Percentiles rank a stretch among this genome's conserved stretches.
Conservation (phyloP, 805 yeast species). For the Yamadazyma olivae region DNA sequence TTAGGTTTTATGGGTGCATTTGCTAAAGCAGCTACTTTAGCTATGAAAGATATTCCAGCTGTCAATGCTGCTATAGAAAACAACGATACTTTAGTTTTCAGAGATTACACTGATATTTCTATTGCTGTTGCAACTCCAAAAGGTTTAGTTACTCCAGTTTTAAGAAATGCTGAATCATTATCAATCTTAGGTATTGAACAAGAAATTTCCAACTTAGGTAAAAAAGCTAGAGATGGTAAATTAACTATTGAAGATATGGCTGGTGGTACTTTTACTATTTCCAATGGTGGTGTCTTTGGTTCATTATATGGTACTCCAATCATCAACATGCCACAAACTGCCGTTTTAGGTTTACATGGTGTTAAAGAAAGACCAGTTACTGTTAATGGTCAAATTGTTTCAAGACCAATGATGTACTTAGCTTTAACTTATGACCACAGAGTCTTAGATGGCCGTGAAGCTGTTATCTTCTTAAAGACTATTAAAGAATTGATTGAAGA, state of each 20-base stretch:
- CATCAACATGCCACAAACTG: constrained; percentile 97
- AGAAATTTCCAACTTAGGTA: constrained; percentile 78
- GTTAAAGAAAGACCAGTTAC: constrained; percentile 97
- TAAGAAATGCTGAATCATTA: constrained; percentile 92
- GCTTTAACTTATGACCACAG: constrained; percentile 99
- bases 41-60: constrained; percentile 92
- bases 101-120: constrained; percentile 94
- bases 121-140: constrained; percentile 99
- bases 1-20: constrained; percentile 99
- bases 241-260: constrained; percentile 97
- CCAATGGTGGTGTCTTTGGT: constrained; percentile 99
- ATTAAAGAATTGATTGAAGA: constrained; percentile 97
- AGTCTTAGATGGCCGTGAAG: constrained; percentile 97
- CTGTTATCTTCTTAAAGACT: constrained; percentile 93
- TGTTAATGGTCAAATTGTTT: constrained; percentile 90
- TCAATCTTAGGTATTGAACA: constrained; percentile 85
- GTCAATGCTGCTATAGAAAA: constrained; percentile 93
- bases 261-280: constrained; percentile 98
- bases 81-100: constrained; percentile 88
- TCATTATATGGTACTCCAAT: constrained; percentile 98
- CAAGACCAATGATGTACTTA: constrained; percentile 99
- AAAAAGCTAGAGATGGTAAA: constrained; percentile 95
- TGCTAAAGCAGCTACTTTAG: constrained; percentile 88
- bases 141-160: constrained; percentile 97
- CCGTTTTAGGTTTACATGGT: constrained; percentile 96